Evolutionary conservation across 1,284 basidiomycete genomes (phyloP), one percentile per base, ranked within the genome.

Genomic region (Ceratobasidium sp.): DNA sequence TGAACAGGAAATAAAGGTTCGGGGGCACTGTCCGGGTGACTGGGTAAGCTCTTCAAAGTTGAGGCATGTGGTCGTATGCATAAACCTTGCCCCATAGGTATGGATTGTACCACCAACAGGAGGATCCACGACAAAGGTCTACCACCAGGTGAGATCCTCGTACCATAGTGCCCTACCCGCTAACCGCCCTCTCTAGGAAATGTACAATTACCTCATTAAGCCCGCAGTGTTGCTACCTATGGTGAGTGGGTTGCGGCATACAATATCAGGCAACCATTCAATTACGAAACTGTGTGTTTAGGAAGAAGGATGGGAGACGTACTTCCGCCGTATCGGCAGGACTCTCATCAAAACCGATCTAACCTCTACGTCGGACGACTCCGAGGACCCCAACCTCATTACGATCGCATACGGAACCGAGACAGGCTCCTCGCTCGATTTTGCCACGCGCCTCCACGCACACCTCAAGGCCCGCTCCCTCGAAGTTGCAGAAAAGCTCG

Each of bases 121-220:
- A 54, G 66, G 66, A 10, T 68, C 66, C 12, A 68, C 66, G 14
- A 68, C 66, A 20, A 68, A 68, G 27, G 66, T 68, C 33, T 68
- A 68, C 33, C 66, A 68, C 48, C 66, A 68, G 64, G 64, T 66
- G 23, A 23, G n/a, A 20, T 27, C 6, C 27, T 66, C 16, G 3
- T 35, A 35, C 33, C 18, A 60, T 30, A 35, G 4, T 14, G 20
- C 5, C 18, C 59, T 38, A 20, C 27, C n/a, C n/a, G 23, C 59
- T 60, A 38, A 60, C 14, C 16, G 4, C n/a, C 20, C 14, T 23
- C 2, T 18, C n/a, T 66, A 66, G 66, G 66, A 68, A 68, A 68
- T 68, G 66, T 68, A 68, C 66, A 68, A 68, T 23, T 68, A 68
- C 46, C 48, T 68, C 2, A 68, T 68, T 27, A 68, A 68, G 66